Percentiles rank a stretch among this genome's conserved stretches.
phyloP scores from a whole-genome alignment of 805 yeast species.

The Barnettozyma populi region DNA sequence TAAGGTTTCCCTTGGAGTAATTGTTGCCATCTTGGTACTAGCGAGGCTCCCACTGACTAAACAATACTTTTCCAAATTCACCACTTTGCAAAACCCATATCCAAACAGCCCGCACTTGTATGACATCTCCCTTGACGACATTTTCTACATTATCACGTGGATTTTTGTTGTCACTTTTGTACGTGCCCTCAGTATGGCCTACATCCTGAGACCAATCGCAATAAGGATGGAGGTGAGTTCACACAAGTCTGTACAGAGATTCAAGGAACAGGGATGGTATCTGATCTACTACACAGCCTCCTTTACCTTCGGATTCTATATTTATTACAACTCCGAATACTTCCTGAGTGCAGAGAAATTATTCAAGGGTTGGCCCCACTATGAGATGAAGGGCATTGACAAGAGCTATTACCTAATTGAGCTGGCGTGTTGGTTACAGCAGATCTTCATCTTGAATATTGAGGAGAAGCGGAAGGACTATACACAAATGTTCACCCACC shows the following conservation, averaged over 20 bases:
- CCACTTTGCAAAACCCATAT: slow-evolving; percentile 35
- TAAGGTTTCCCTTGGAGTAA: slow-evolving; percentile 21
- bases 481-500: slow-evolving; percentile 83
- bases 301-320: slow-evolving; percentile 49
- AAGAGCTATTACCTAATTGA: slow-evolving; percentile 70
- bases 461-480: slow-evolving; percentile 82
- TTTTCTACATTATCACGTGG: slow-evolving; percentile 47
- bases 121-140: slow-evolving; percentile 53
- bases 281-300: slow-evolving; percentile 52
- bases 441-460: slow-evolving; percentile 66
- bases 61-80: slow-evolving; percentile 32
- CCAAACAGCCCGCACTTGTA: slow-evolving; percentile 29
- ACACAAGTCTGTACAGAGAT: slow-evolving; percentile 54
- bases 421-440: slow-evolving; percentile 78
- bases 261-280: slow-evolving; percentile 86
- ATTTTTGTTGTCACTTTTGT: slow-evolving; percentile 52
- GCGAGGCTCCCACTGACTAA: slow-evolving; percentile 25
- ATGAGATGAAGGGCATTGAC: slow-evolving; percentile 42
- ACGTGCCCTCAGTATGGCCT: slow-evolving; percentile 57
- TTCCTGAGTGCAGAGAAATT: slow-evolving; percentile 51
- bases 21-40: slow-evolving; percentile 19
- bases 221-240: slow-evolving; percentile 36
- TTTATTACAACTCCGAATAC: slow-evolving; percentile 57
- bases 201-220: slow-evolving; percentile 54
- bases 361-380: slow-evolving; percentile 73